Evolutionary conservation across 495 filamentous ascomycete genomes (phyloP).

Genomic region (Tuber umbilicatum): DNA sequence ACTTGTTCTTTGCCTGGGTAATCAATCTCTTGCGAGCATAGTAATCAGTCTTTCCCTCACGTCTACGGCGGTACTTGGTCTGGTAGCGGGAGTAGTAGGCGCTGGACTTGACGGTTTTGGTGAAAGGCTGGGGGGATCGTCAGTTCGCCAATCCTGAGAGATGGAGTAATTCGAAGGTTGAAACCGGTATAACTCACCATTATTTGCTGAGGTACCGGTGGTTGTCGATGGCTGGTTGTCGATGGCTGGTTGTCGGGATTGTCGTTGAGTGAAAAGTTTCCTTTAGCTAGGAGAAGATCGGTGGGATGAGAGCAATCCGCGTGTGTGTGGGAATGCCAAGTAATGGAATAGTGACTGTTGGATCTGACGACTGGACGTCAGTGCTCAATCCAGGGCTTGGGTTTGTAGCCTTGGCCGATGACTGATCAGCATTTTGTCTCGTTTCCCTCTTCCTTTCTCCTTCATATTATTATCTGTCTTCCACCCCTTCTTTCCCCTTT

Average conservation of each 20-base stretch:
- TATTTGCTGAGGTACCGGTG: not conserved
- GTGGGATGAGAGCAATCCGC: not conserved
- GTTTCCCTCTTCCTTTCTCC: not conserved
- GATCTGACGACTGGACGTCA: not conserved
- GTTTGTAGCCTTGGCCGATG: not conserved
- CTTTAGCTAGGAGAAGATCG: not conserved
- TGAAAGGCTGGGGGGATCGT: constrained; percentile 61
- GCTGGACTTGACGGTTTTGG: constrained; percentile 92
- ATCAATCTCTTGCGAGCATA: constrained; percentile 99
- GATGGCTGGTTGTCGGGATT: not conserved
- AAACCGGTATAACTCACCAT: not conserved
- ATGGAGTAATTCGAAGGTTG: not conserved
- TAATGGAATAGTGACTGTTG: not conserved
- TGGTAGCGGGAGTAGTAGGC: constrained; percentile 97
- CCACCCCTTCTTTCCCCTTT: not conserved
- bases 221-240: not conserved
- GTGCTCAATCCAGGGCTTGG: not conserved
- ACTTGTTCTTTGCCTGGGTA: constrained; percentile 99
- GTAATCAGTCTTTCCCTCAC: constrained; percentile 98
- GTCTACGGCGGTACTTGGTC: constrained; percentile 98
- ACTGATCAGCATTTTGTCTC: not conserved
- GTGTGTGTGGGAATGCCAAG: not conserved
- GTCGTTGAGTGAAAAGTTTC: not conserved
- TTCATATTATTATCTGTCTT: not conserved
- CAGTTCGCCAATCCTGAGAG: not conserved